A percentile compares a stretch with the other conserved stretches of the same genome.
phyloP scores from a whole-genome alignment of 2,329 filamentous ascomycete species.

The Venturia effusa region DNA sequence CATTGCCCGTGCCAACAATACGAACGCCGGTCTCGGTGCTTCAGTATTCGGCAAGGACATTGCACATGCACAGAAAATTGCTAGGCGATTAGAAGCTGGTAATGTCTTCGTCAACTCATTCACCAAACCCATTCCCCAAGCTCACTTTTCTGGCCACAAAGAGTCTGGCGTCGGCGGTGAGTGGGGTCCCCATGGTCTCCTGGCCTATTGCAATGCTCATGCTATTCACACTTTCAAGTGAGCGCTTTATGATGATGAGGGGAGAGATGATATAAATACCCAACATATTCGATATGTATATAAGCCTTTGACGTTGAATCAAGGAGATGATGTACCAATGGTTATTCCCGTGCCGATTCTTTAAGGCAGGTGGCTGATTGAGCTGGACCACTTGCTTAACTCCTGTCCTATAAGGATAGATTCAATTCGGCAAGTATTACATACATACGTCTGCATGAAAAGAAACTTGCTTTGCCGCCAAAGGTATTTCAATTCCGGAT shows the following conservation, averaged over 20 bases:
- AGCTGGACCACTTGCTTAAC: no score
- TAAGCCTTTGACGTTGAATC: neutral
- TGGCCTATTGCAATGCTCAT: conserved; percentile 37
- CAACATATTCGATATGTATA: neutral
- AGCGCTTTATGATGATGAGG: neutral
- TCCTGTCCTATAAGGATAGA: no score
- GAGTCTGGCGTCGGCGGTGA: conserved; percentile 70
- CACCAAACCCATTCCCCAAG: conserved; percentile 36
- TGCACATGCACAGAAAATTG: conserved; percentile 37
- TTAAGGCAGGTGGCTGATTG: no score
- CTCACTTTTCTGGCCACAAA: conserved; percentile 65
- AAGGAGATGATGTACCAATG: neutral
- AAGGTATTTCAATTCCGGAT: no score
- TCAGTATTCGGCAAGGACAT: conserved; percentile 43
- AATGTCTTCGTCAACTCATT: conserved; percentile 46
- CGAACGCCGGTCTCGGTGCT: conserved; percentile 40
- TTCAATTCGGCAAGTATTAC: no score
- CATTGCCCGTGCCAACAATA: conserved; percentile 37
- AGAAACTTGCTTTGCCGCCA: no score
- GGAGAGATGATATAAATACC: neutral
- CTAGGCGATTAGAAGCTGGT: conserved; percentile 39
- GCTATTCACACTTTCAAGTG: conserved; percentile 37
- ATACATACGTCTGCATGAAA: no score
- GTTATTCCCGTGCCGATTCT: no score
- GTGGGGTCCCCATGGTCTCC: conserved; percentile 33